Percentiles rank a stretch among this genome's conserved stretches.
These are phyloP conservation scores for Catunica adiposa DNA, from an alignment of 2,329 filamentous ascomycete species.

Conservation along the genomic window DNA sequence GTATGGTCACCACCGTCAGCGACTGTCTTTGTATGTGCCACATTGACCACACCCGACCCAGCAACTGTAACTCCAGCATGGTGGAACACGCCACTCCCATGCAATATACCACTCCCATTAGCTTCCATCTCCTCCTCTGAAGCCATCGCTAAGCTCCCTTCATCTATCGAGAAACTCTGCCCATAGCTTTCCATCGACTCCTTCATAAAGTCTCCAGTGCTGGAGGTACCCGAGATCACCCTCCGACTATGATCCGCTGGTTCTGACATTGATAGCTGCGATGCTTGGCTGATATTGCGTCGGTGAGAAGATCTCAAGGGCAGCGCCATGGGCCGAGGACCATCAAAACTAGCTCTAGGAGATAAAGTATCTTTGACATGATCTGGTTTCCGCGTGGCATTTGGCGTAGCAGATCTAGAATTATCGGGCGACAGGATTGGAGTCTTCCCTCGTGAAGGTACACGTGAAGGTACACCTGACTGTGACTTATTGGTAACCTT, in stretches of 20 bases:
- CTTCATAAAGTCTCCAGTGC: conserved; percentile 33
- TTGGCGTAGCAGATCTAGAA: conserved; percentile 1
- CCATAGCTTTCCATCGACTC: conserved; percentile 60
- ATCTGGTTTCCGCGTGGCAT: conserved; percentile 28
- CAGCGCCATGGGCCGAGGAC: conserved; percentile 29
- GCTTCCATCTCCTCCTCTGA: conserved; percentile 57
- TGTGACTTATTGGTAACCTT: conserved; percentile 40
- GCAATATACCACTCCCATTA: conserved; percentile 69
- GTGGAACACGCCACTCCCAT: conserved; percentile 70
- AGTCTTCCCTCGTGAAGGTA: conserved; percentile 18
- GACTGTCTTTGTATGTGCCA: not conserved
- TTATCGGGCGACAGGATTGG: not conserved
- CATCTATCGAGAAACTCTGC: conserved; percentile 48
- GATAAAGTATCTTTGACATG: conserved; percentile 47
- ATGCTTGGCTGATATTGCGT: conserved; percentile 47
- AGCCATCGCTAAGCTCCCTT: conserved; percentile 53
- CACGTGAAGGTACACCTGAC: no score
- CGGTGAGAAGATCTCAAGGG: conserved; percentile 23
- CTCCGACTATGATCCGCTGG: conserved; percentile 26
- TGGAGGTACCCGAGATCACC: conserved; percentile 17
- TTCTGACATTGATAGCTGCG: not conserved
- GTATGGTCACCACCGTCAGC: not conserved
- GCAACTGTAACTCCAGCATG: conserved; percentile 6
- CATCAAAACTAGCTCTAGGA: conserved; percentile 39
- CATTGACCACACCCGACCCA: conserved; percentile 16